Evolutionary conservation across 2,329 filamentous ascomycete genomes (phyloP), one percentile per base, ranked within the genome.

Genomic region (Penicillium sp.): DNA sequence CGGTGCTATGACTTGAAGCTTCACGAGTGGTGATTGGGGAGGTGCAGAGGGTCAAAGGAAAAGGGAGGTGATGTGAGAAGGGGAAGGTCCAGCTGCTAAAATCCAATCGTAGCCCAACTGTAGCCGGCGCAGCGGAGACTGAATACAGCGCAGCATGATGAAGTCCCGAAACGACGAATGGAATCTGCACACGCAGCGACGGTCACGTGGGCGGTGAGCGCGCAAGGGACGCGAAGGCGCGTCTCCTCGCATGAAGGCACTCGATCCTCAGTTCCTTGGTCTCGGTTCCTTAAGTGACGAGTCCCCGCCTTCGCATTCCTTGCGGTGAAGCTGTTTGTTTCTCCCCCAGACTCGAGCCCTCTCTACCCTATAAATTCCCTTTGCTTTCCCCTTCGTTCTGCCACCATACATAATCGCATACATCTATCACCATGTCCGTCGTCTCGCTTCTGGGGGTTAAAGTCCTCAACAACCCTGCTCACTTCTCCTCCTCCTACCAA

Each of bases 381-480:
- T 47, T 39, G 43, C 39, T 42, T 48, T 48, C 51, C 40, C 40
- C 48, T 48, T 36, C 41, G 30, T 42, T 41, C 51, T 13, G 50
- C 40, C 55, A 42, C 53, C 57, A 62, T 27, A 38, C 47, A 51
- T 45, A 41, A 25, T 27, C 20, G n/a, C 44, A 42, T 47, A 51
- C 50, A 48, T 54, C 55, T 56, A 61, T 54, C 77, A 82, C 70
- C 61, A 96, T 96, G 94, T 96, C 94, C 70, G 89, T 96, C 69
- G 92, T 99, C 59, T 95, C 92, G 63, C 86, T 99, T 54, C 84
- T 99, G 62, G 92, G 92, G 69, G 94, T 99, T 67, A 89, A 94
- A 75, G 89, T 99, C 64, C 81, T 91, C 72, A 97, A 99, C 83
- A 99, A 99, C 79, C 94, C 94, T 68, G 92, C 94, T 67, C 85